phyloP scores from a whole-genome alignment of 2,329 filamentous ascomycete genomes.

The Celoporthe dispersa region DNA sequence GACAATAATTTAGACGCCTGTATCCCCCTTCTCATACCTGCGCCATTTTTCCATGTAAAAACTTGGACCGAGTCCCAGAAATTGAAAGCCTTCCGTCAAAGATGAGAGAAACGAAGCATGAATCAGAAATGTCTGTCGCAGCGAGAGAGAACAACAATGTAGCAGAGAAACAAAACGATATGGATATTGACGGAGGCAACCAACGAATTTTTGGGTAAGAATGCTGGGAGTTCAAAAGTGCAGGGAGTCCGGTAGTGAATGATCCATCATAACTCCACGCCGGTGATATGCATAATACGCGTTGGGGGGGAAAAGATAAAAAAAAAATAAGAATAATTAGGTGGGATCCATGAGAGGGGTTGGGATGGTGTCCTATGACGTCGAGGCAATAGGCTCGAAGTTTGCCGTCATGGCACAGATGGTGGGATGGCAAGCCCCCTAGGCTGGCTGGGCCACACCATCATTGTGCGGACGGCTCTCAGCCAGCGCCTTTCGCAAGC shows the following conservation, averaged over 20 bases:
- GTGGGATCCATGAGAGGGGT: background rate
- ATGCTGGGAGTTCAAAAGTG: background rate
- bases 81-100: background rate
- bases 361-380: background rate
- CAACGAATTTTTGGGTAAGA: background rate
- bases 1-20: conserved; percentile 2
- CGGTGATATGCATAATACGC: background rate
- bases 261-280: conserved; percentile 8
- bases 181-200: conserved; percentile 4
- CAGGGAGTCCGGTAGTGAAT: background rate
- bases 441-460: background rate
- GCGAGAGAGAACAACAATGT: background rate
- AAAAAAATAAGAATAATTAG: background rate
- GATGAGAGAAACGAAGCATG: background rate
- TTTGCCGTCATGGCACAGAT: background rate
- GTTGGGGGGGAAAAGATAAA: too few species aligned
- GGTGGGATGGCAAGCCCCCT: background rate
- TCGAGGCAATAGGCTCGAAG: background rate
- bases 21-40: conserved; percentile 3
- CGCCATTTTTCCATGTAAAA: background rate
- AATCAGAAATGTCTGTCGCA: background rate
- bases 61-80: background rate
- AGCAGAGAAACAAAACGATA: background rate
- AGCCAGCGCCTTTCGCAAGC: conserved; percentile 12
- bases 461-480: conserved; percentile 4